Conservation (phyloP, 2,329 filamentous ascomycete genomes). For the Didymella pomorum region DNA sequence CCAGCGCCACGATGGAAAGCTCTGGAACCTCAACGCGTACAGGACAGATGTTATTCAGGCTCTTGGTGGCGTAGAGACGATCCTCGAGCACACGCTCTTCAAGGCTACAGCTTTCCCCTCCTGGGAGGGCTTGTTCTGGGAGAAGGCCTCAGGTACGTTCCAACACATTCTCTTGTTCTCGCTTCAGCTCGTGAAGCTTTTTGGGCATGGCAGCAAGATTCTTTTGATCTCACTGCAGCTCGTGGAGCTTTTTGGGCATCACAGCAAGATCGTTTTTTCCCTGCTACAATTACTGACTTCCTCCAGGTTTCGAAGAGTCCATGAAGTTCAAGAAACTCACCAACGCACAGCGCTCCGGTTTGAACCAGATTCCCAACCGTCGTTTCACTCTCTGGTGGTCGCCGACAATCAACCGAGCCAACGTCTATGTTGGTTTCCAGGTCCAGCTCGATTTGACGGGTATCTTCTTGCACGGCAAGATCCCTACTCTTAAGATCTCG, state of each 20-base stretch:
- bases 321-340: constrained; percentile 99
- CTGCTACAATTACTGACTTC: constrained; percentile 18
- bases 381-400: constrained; percentile 99
- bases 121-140: constrained; percentile 97
- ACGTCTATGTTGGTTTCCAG: constrained; percentile 99
- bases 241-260: too few relatives aligned
- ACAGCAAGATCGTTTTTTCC: too few relatives aligned
- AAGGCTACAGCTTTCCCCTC: constrained; percentile 96
- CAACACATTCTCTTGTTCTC: background rate
- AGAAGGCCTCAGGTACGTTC: constrained; percentile 62
- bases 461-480: constrained; percentile 99
- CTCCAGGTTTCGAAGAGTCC: constrained; percentile 50
- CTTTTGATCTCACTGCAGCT: too few relatives aligned
- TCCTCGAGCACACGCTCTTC: constrained; percentile 95
- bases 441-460: constrained; percentile 97
- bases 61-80: constrained; percentile 94
- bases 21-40: constrained; percentile 97
- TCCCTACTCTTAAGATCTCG: constrained; percentile 96
- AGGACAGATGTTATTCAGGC: constrained; percentile 97
- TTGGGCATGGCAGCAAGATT: background rate
- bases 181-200: too few relatives aligned
- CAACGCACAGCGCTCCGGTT: constrained; percentile 93
- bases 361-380: constrained; percentile 98
- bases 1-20: constrained; percentile 93
- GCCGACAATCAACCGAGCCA: constrained; percentile 87